Conservation (phyloP, 192 early-diverging fungal species). For the Funneliformis geosporum region DNA sequence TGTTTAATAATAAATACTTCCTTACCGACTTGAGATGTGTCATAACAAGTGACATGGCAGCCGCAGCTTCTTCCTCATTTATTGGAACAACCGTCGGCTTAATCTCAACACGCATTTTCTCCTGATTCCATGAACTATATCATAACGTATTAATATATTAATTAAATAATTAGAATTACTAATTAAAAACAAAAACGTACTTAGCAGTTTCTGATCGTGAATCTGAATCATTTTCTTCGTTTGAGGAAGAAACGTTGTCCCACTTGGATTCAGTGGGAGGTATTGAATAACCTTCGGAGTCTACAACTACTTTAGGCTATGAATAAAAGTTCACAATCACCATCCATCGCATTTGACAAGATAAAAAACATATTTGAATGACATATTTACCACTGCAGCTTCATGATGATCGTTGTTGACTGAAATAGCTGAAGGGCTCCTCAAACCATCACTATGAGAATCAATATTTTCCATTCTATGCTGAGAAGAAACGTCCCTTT, state of each 20-base stretch:
- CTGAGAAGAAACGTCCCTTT: not conserved
- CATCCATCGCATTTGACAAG: not conserved
- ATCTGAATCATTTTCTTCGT: slow-evolving; percentile 43
- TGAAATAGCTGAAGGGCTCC: not conserved
- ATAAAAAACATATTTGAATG: not conserved
- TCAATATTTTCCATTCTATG: not conserved
- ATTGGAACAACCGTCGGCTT: slow-evolving; percentile 37
- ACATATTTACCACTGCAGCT: not conserved
- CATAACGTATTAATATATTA: not conserved
- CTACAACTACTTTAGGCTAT: slow-evolving; percentile 44
- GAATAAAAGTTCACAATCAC: not conserved
- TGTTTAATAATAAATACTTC: not conserved
- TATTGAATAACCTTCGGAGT: slow-evolving; percentile 56
- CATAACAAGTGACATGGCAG: slow-evolving; percentile 40
- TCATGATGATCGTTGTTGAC: not conserved
- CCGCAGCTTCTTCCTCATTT: slow-evolving; percentile 32
- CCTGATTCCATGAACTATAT: not conserved
- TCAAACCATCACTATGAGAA: not conserved
- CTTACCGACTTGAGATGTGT: slow-evolving; percentile 41
- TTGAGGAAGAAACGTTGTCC: slow-evolving; percentile 33
- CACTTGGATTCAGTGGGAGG: slow-evolving; percentile 50
- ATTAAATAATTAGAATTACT: not conserved
- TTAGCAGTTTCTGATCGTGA: slow-evolving; percentile 42
- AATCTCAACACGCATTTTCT: slow-evolving; percentile 48
- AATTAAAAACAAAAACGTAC: slow-evolving; percentile 20